Evolutionary conservation across 345 rosid genomes (phyloP).

Genomic region (Citrus maxima): DNA sequence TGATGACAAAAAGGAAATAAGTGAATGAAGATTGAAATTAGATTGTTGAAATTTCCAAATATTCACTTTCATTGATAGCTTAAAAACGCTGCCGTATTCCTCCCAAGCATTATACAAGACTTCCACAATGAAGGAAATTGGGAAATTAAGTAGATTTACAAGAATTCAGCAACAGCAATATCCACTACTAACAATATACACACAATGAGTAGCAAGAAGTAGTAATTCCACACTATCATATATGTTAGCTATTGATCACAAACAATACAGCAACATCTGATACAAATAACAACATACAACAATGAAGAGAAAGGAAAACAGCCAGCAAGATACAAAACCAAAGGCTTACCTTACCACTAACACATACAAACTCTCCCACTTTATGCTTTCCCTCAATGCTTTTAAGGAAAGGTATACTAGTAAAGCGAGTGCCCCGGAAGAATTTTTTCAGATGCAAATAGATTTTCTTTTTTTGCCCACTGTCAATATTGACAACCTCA

Average conservation of each 20-base stretch:
- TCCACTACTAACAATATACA: background rate
- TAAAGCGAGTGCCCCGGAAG: slow-evolving; percentile 80
- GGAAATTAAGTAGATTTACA: background rate
- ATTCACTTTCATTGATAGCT: background rate
- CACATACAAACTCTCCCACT: slow-evolving; percentile 74
- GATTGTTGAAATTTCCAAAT: background rate
- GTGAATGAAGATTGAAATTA: background rate
- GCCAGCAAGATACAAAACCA: slow-evolving; percentile 6
- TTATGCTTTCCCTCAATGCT: slow-evolving; percentile 56
- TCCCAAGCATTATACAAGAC: background rate
- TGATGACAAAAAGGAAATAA: background rate
- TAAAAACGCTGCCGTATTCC: background rate
- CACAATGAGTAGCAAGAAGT: background rate
- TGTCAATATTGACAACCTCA: slow-evolving; percentile 21
- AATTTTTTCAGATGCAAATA: slow-evolving; percentile 85
- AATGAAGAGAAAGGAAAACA: slow-evolving; percentile 1
- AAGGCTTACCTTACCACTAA: slow-evolving; percentile 76
- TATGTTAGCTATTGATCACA: background rate
- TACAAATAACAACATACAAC: background rate
- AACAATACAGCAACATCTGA: background rate
- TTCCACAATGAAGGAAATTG: background rate
- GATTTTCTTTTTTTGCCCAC: slow-evolving; percentile 38
- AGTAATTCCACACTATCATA: background rate
- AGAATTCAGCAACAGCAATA: background rate
- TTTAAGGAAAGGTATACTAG: slow-evolving; percentile 67